A percentile compares a stretch with the other conserved stretches of the same genome.
These are phyloP conservation scores for Talaromyces adpressus DNA, from an alignment of 495 filamentous ascomycete species.

Conservation along the genomic window DNA sequence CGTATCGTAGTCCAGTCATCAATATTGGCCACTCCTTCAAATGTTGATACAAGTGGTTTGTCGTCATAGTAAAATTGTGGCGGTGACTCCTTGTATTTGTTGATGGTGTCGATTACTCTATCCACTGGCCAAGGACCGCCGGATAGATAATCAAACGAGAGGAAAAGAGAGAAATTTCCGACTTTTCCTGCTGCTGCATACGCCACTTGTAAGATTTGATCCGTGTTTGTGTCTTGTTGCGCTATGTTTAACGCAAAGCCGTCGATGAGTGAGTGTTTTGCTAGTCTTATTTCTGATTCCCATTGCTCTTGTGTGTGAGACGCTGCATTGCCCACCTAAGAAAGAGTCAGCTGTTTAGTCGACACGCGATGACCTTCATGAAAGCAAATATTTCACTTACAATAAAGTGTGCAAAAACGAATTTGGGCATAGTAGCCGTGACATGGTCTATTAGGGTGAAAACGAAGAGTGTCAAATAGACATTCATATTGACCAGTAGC, in stretches of 20 bases:
- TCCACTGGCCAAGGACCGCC: conserved; percentile 46
- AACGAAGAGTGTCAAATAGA: not conserved
- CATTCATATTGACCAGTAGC: not conserved
- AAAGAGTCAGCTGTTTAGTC: not conserved
- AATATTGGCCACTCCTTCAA: conserved; percentile 54
- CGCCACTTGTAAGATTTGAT: conserved; percentile 41
- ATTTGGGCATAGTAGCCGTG: conserved; percentile 11
- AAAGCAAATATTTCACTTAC: conserved; percentile 12
- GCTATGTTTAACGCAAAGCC: conserved; percentile 68
- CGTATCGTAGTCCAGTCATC: conserved; percentile 54
- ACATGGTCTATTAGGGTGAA: not conserved
- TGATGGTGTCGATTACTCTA: conserved; percentile 51
- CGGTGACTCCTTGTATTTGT: conserved; percentile 40
- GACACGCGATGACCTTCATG: not conserved
- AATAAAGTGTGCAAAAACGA: conserved; percentile 32
- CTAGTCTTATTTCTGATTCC: conserved; percentile 51
- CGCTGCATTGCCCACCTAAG: conserved; percentile 23
- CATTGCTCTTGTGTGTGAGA: conserved; percentile 40
- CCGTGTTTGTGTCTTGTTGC: conserved; percentile 41
- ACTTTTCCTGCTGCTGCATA: conserved; percentile 48
- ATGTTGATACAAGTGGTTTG: conserved; percentile 63
- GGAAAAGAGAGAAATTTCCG: conserved; percentile 52
- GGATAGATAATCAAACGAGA: conserved; percentile 63
- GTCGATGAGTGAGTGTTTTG: conserved; percentile 58
- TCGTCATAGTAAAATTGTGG: conserved; percentile 51